Evolutionary conservation across 208 protist genomes (phyloP).

Genomic region (Leishmania tropica): DNA sequence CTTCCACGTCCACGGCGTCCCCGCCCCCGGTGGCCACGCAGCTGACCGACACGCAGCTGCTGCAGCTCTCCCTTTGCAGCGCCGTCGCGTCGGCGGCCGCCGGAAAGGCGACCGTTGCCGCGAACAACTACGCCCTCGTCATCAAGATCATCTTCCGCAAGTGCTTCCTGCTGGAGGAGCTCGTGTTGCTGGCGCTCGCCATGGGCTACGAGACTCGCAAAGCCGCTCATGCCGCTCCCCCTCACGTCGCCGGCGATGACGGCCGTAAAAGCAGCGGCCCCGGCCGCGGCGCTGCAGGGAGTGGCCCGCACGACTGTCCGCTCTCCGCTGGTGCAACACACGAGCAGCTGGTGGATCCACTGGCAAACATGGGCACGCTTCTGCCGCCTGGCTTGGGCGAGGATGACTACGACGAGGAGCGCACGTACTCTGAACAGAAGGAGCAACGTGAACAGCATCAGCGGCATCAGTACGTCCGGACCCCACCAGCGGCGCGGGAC

Average conservation of each 20-base stretch:
- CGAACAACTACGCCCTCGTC: slow-evolving; percentile 60
- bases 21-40: neutral
- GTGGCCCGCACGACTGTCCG: neutral
- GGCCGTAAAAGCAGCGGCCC: neutral
- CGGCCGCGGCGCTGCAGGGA: neutral
- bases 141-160: slow-evolving; percentile 59
- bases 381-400: slow-evolving; percentile 55
- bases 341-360: slow-evolving; percentile 10
- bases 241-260: neutral
- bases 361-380: slow-evolving; percentile 24
- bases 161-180: slow-evolving; percentile 58
- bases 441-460: slow-evolving; percentile 1
- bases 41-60: slow-evolving; percentile 45
- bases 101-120: slow-evolving; percentile 42
- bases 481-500: neutral
- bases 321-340: neutral
- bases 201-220: slow-evolving; percentile 26
- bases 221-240: neutral
- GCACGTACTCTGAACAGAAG: slow-evolving; percentile 25
- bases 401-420: slow-evolving; percentile 56
- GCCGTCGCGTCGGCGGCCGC: slow-evolving; percentile 36
- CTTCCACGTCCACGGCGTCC: neutral
- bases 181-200: slow-evolving; percentile 37
- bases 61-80: slow-evolving; percentile 34
- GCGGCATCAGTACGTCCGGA: neutral